Evolutionary conservation across 139 green algal species (phyloP).

Genomic region (Chlamydomonas applanata): DNA sequence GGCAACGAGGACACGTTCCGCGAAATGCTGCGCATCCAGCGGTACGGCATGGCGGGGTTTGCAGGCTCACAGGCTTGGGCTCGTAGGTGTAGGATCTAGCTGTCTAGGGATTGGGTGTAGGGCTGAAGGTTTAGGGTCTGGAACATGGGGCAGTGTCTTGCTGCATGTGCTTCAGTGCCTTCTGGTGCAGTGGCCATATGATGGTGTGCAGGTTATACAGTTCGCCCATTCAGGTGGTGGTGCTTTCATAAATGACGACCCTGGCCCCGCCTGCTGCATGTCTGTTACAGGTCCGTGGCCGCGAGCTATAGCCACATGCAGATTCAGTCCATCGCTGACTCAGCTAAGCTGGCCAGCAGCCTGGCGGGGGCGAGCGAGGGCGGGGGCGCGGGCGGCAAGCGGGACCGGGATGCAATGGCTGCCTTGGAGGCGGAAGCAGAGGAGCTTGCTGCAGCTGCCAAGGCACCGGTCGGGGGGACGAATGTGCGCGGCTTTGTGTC

Average conservation of each 20-base stretch:
- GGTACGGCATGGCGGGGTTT: conserved; percentile 59
- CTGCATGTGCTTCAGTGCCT: too few relatives aligned
- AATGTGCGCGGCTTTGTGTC: conserved; percentile 74
- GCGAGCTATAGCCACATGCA: conserved; percentile 78
- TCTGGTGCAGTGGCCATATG: too few relatives aligned
- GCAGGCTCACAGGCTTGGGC: background rate
- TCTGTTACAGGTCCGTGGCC: conserved; percentile 46
- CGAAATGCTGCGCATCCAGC: conserved; percentile 98
- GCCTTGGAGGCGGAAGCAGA: background rate
- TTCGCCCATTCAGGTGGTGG: too few relatives aligned
- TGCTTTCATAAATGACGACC: too few relatives aligned
- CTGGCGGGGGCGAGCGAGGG: background rate
- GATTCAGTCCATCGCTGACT: conserved; percentile 39
- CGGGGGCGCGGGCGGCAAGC: background rate
- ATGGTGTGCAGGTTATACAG: background rate
- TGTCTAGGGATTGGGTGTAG: too few relatives aligned
- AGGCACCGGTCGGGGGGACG: background rate
- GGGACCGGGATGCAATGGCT: conserved; percentile 9
- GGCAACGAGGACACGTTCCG: conserved; percentile 96
- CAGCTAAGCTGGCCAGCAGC: conserved; percentile 18
- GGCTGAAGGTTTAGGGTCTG: too few relatives aligned
- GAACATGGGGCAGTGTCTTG: background rate
- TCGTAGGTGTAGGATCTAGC: background rate
- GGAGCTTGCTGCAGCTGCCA: conserved; percentile 15
- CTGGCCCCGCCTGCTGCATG: background rate